Base-by-base conservation (phyloP, 1,284 basidiomycete species). In the Leccinum pallidistipes region DNA sequence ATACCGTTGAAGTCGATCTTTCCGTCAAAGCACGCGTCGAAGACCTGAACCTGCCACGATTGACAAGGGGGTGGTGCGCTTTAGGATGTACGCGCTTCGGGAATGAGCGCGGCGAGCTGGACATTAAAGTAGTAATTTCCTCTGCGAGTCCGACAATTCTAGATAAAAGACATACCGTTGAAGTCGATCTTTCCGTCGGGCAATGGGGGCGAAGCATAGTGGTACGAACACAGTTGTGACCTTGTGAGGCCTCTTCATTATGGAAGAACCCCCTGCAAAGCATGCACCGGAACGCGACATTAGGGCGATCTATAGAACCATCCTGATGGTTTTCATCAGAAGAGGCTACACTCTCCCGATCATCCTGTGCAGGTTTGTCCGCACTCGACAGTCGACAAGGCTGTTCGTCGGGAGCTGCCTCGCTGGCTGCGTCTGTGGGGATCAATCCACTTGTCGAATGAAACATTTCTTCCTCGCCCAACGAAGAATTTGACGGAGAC, bases 201-300 rank as follows among this genome's bases (percentile, higher is more conserved):
- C n/a, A n/a, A n/a, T n/a, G n/a, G n/a, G n/a, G n/a, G n/a, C n/a
- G 70, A 40, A 59, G 11, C 47, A 64, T 59, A 1, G 21, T 12
- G 9, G 57, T 38, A 27, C 58, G 64, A 49, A 51, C 43, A 52
- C 73, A 74, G 43, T 57, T 36, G 31, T 72, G 73, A 40, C 51
- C 9, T 32, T 12, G 65, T 45, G 60, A 55, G 0, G 54, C 57
- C 9, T 57, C 56, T 38, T 60, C 61, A 0, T 53, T 63, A 24
- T 64, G 62, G 55, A 74, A 74, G 27, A 57, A 3, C n/a, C 14
- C 27, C 12, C 64, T 12, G 55, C 73, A 72, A 14, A 61, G 58
- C 10, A 51, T 56, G 47, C 73, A 72, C 4, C 36, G 61, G 27
- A 60, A 66, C 8, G n/a, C 7, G 4, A 32, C 24, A 7, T 49